These are phyloP conservation scores for Alternaria ethzedia DNA, from an alignment of 2,329 filamentous ascomycete species.

Conservation along the genomic window DNA sequence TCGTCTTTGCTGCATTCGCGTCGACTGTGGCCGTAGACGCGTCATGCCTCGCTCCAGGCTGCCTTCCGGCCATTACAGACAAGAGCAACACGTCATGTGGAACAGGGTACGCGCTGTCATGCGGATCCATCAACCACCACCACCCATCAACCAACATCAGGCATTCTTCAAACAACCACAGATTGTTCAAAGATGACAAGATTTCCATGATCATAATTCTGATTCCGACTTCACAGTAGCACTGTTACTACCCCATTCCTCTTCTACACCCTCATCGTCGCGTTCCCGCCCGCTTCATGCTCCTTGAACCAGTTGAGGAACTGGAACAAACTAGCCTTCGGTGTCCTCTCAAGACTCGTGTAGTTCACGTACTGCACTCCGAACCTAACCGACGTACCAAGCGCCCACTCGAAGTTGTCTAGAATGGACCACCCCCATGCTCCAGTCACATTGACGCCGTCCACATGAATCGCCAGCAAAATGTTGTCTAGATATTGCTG, in stretches of 20 bases:
- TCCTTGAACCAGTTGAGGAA: slow-evolving; percentile 52
- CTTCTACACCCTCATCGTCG: slow-evolving; percentile 31
- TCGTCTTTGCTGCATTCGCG: background rate
- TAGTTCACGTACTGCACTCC: slow-evolving; percentile 55
- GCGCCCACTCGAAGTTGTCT: slow-evolving; percentile 53
- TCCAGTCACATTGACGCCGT: slow-evolving; percentile 52
- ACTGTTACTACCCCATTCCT: background rate
- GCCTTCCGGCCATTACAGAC: background rate
- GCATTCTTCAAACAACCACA: background rate
- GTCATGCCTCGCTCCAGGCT: background rate
- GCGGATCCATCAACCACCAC: background rate
- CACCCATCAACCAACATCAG: background rate
- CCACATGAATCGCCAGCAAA: slow-evolving; percentile 44
- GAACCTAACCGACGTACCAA: slow-evolving; percentile 48
- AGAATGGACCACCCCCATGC: slow-evolving; percentile 52
- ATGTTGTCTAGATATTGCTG: slow-evolving; percentile 53
- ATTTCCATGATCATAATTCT: background rate
- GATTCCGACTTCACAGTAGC: background rate
- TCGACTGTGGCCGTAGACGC: background rate
- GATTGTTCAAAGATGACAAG: background rate
- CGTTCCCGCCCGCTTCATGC: slow-evolving; percentile 35
- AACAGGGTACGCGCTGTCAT: slow-evolving; percentile 27
- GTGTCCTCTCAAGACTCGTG: slow-evolving; percentile 48
- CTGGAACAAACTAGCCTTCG: slow-evolving; percentile 53
- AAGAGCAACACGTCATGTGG: slow-evolving; percentile 26